Evolutionary conservation across 2,329 filamentous ascomycete genomes (phyloP).

Genomic region (Fusarium albidum): DNA sequence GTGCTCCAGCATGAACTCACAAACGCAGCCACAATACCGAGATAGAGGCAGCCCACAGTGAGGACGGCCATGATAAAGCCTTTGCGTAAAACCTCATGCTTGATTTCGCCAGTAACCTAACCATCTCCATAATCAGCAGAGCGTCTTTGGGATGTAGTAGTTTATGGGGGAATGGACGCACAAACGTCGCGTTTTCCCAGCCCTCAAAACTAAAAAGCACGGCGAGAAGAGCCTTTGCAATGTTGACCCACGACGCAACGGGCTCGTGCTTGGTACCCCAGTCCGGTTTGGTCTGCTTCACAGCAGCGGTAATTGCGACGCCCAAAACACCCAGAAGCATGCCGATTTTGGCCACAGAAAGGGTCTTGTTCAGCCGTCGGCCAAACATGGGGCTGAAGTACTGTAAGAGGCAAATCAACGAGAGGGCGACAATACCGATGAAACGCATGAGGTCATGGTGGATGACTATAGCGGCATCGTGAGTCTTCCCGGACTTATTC

Average conservation of each 20-base stretch:
- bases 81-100: background rate
- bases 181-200: slow-evolving; percentile 14
- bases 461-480: no score
- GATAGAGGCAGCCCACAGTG: slow-evolving; percentile 2
- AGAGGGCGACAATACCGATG: background rate
- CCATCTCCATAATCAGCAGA: no score
- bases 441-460: slow-evolving; percentile 3
- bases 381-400: slow-evolving; percentile 9
- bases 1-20: background rate
- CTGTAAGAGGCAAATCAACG: slow-evolving; percentile 2
- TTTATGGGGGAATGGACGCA: background rate
- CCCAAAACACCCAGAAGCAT: background rate
- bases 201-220: slow-evolving; percentile 11
- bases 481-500: no score
- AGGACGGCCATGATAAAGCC: slow-evolving; percentile 2
- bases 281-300: background rate
- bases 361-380: background rate
- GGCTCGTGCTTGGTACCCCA: background rate
- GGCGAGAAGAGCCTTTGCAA: background rate
- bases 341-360: background rate
- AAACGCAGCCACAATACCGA: slow-evolving; percentile 1
- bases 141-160: no score
- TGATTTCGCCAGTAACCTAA: slow-evolving; percentile 8
- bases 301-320: background rate
- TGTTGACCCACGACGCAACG: no score